These are phyloP conservation scores for Sphagnurus paluster DNA, from an alignment of 1,284 basidiomycete species.

Conservation along the genomic window DNA sequence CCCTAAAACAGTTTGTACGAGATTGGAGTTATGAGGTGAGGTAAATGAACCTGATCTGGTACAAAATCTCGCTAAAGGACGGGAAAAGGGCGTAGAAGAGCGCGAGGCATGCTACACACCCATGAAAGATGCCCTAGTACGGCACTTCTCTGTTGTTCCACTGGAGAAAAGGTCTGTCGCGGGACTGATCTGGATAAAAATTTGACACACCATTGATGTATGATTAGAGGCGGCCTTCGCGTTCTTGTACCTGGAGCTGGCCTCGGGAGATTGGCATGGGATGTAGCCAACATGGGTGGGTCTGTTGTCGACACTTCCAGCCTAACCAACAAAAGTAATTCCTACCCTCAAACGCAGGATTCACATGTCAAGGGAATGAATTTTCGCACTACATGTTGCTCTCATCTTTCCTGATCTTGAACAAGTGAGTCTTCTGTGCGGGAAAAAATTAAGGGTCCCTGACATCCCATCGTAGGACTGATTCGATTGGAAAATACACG, in stretches of 20 bases:
- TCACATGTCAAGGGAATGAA: constrained; percentile 88
- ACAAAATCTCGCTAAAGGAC: constrained; percentile 2
- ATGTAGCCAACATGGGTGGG: constrained; percentile 77
- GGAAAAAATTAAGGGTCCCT: not conserved
- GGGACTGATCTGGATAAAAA: not conserved
- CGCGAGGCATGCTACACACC: constrained; percentile 79
- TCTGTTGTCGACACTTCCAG: not conserved
- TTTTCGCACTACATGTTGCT: constrained; percentile 94
- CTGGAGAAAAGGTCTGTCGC: constrained; percentile 46
- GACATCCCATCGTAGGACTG: constrained; percentile 43
- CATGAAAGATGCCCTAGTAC: constrained; percentile 72
- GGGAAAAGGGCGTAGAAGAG: constrained; percentile 66
- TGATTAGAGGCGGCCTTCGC: constrained; percentile 52
- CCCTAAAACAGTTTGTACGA: constrained; percentile 86
- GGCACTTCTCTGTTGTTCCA: constrained; percentile 61
- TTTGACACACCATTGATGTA: not conserved
- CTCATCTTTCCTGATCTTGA: constrained; percentile 80
- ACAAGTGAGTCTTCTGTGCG: constrained; percentile 48
- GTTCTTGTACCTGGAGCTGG: constrained; percentile 91
- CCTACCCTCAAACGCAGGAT: constrained; percentile 50
- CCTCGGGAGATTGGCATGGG: constrained; percentile 83
- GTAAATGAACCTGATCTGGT: constrained; percentile 9
- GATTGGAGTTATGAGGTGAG: constrained; percentile 84
- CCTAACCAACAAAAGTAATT: not conserved
- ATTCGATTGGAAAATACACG: constrained; percentile 63